Evolutionary conservation across 1,284 basidiomycete genomes (phyloP), one percentile per base, ranked within the genome.

Genomic region (Mycena citricolor): DNA sequence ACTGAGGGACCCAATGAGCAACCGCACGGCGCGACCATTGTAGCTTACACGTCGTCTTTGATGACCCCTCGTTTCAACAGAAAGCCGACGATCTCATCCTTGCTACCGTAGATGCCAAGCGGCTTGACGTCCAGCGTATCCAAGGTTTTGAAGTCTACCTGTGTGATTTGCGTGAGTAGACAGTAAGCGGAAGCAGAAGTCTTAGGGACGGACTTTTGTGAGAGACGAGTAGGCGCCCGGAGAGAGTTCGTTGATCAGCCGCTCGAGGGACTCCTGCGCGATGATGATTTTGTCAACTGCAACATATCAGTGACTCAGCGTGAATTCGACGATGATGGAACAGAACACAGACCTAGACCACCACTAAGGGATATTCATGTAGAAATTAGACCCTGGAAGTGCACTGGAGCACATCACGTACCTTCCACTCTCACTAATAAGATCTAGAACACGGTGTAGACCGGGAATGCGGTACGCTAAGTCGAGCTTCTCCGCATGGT

Each of bases 241-340:
- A 23, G 55, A 62, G 4, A 76, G 32, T n/a, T 60, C 54, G 31
- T 77, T 74, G 46, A 76, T 60, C 41, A 76, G 66, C 4, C 49
- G 54, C 35, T 64, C 60, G 25, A 77, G 58, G 4, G 67, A 67
- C 12, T 67, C 66, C 55, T 76, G 73, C 25, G 64, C 62, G 32
- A 79, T 77, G 55, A 80, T 67, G 31, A 80, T 65, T 54, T 79
- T 79, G 37, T 76, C 76, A 17, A 75, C 73, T 79, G 46, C n/a
- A 19, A 10, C n/a, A 22, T 29, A 20, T 17, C 26, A 21, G 36
- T 17, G 6, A 26, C 22, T 16, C 5, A 17, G 21, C 7, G 16
- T 32, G 2, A 14, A 8, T 14, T 11, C 16, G 4, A n/a, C 2
- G 14, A 26, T 3, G 12, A 19, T 26, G 5, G 5, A n/a, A 19